Conservation (phyloP, 2,329 filamentous ascomycete genomes). For the Pseudogymnoascus sp. region DNA sequence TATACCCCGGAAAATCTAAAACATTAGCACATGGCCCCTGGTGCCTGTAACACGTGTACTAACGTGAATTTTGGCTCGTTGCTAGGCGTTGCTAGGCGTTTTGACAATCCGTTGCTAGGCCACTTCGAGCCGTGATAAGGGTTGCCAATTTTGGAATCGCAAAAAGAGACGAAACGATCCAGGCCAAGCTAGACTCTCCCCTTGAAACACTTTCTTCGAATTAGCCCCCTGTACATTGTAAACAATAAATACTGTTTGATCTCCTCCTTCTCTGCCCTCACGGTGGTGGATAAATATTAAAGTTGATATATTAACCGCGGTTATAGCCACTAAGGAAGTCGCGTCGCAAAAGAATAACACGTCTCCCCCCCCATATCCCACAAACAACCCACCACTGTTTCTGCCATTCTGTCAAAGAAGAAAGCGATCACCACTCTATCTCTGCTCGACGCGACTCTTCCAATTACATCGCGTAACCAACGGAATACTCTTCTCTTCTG, state of each 20-base stretch:
- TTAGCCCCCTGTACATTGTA: conserved; percentile 1
- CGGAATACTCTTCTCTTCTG: not conserved
- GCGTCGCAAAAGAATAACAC: conserved; percentile 7
- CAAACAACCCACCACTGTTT: not conserved
- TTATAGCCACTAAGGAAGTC: conserved; percentile 5
- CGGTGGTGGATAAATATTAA: not conserved
- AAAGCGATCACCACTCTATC: not conserved
- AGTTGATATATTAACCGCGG: conserved; percentile 1
- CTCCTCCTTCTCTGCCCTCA: not conserved
- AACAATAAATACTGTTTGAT: conserved; percentile 8
- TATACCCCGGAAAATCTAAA: conserved; percentile 6
- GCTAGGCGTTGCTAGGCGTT: not conserved
- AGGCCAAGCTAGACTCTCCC: conserved; percentile 8
- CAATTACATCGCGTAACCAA: not conserved
- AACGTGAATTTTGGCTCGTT: not conserved
- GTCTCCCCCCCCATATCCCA: not conserved
- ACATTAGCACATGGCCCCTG: conserved; percentile 1
- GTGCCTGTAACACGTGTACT: conserved; percentile 8
- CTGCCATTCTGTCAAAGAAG: not conserved
- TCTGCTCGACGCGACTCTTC: conserved; percentile 4
- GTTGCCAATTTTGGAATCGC: conserved; percentile 3
- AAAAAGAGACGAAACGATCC: conserved; percentile 6
- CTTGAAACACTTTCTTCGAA: conserved; percentile 7
- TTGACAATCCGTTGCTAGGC: not conserved
- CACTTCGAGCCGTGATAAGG: conserved; percentile 2